Percentiles rank a stretch among this genome's conserved stretches.
Conservation (phyloP, 2,329 filamentous ascomycete genomes). For the Diaporthe vaccinii region DNA sequence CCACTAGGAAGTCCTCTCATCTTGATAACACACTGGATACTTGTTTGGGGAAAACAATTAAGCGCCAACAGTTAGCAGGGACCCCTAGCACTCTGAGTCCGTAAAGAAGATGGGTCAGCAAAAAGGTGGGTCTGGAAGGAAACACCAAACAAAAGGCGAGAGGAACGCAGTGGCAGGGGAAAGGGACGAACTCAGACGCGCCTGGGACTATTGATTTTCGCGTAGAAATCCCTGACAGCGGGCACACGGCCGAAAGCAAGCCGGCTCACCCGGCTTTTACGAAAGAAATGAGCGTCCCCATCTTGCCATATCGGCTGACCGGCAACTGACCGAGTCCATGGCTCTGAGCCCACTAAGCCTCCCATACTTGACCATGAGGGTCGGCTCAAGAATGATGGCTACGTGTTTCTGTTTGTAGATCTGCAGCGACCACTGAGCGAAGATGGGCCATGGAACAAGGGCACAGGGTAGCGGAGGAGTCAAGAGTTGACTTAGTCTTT, state of each 20-base stretch:
- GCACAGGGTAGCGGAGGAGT: background rate
- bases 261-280: background rate
- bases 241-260: background rate
- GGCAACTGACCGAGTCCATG: background rate
- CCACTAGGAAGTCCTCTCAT: constrained; percentile 24
- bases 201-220: background rate
- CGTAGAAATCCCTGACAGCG: background rate
- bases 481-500: background rate
- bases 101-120: background rate
- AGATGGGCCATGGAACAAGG: background rate
- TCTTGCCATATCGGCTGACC: background rate
- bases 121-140: constrained; percentile 18
- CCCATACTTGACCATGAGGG: background rate
- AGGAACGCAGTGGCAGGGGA: background rate
- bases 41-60: constrained; percentile 6
- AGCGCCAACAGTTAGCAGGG: constrained; percentile 12
- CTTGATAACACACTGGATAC: constrained; percentile 11
- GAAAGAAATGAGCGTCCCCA: background rate
- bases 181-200: background rate
- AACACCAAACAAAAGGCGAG: constrained; percentile 15
- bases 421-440: background rate
- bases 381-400: background rate
- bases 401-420: background rate
- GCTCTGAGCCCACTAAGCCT: background rate
- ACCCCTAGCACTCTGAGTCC: background rate